phyloP scores from a whole-genome alignment of 805 yeast species.

The Saccharomycopsis sp. region DNA sequence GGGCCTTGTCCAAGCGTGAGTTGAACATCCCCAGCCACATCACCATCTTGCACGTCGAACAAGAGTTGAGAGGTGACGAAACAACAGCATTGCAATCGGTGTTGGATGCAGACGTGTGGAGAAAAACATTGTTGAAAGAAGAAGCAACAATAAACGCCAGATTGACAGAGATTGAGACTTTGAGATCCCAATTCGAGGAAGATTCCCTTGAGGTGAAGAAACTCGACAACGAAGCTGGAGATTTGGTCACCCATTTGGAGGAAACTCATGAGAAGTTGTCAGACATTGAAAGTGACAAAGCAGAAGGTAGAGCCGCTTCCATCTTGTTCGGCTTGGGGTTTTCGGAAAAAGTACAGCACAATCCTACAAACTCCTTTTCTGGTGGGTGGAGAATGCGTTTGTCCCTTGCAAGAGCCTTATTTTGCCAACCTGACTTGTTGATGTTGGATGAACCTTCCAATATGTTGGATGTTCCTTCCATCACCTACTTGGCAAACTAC shows the following conservation, averaged over 20 bases:
- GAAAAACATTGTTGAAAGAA: slow-evolving; percentile 77
- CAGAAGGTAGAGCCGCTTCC: slow-evolving; percentile 94
- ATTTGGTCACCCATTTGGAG: slow-evolving; percentile 66
- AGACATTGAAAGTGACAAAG: slow-evolving; percentile 96
- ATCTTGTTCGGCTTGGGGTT: slow-evolving; percentile 91
- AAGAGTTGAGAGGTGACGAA: slow-evolving; percentile 92
- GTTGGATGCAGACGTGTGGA: slow-evolving; percentile 99
- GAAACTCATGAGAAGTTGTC: slow-evolving; percentile 74
- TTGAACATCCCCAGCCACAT: slow-evolving; percentile 90
- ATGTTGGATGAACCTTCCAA: slow-evolving; percentile 97
- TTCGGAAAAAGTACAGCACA: slow-evolving; percentile 73
- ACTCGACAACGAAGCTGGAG: slow-evolving; percentile 84
- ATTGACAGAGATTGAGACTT: slow-evolving; percentile 60
- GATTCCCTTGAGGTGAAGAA: slow-evolving; percentile 65
- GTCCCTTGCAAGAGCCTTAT: slow-evolving; percentile 94
- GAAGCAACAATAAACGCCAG: slow-evolving; percentile 67
- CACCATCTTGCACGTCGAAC: slow-evolving; percentile 93
- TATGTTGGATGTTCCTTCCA: slow-evolving; percentile 99
- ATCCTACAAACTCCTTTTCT: slow-evolving; percentile 83
- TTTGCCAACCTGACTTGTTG: slow-evolving; percentile 91
- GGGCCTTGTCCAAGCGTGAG: slow-evolving; percentile 91
- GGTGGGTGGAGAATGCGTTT: slow-evolving; percentile 99
- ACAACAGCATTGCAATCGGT: slow-evolving; percentile 87
- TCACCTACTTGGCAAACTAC: slow-evolving; percentile 85
- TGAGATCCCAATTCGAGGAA: slow-evolving; percentile 65